Base-by-base conservation (phyloP, 768 basidiomycete genomes). In the Agrocybe chaxingu region DNA sequence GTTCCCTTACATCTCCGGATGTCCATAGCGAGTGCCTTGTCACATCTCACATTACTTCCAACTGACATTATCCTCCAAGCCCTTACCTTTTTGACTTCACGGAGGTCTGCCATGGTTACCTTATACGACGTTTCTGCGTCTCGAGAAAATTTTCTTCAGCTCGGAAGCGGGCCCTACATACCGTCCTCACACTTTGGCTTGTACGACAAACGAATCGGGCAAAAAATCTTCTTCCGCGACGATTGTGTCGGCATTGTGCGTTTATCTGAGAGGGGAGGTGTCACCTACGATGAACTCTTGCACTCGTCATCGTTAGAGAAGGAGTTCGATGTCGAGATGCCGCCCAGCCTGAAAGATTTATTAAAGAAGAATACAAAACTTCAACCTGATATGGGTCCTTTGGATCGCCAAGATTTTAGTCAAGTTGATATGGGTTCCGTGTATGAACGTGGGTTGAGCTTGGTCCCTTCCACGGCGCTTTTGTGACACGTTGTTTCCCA, bases 61-160 rank as follows among this genome's bases (percentile, higher is more conserved):
- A 10, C 51, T 42, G 34, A 31, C 13, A 19, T 45, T 40, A 24
- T 41, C 9, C 56, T 24, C 24, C 24, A 24, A 87, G 85, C 64
- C 1, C 66, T 79, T 5, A 82, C 84, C 0, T 62, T 87, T 29
- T 63, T 90, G 30, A 79, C 78, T 1, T 87, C 89, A 3, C 75
- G 75, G 3, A 76, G 69, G 48, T 87, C 84, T 54, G 68, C 70
- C 11, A 60, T 89, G 33, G 66, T 85, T 10, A 81, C 84, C 1
- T 59, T 86, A 3, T 91, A 90, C 54, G 83, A 87, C 59, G 77
- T 86, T 18, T 73, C 75, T 34, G 70, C 67, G 29, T 58, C 69
- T 4, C 51, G 66, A 11, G 73, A 71, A 19, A 56, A 60, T 13
- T 70, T 79, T 19, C 52, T 82, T n/a, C 76, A 76, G 37, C 59